Conservation (phyloP, 257 asterid species). For the Haberlea rhodopensis region DNA sequence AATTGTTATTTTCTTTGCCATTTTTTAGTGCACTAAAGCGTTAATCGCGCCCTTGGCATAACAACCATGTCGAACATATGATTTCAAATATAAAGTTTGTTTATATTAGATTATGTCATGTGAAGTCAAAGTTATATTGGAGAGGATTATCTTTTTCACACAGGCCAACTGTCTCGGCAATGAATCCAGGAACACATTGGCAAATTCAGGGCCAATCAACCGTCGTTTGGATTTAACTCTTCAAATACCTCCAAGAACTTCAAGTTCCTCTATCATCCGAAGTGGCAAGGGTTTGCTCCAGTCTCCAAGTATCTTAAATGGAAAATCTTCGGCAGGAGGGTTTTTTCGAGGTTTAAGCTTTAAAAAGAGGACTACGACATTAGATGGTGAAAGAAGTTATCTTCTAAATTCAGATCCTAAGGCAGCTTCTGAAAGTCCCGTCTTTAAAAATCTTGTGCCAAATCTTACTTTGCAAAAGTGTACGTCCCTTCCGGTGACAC, state of each 20-base stretch:
- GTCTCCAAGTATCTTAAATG: constrained; percentile 35
- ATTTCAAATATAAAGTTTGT: not conserved
- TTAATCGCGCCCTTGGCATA: not conserved
- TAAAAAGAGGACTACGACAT: constrained; percentile 38
- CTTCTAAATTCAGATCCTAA: constrained; percentile 56
- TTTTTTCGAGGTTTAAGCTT: constrained; percentile 68
- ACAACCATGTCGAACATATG: not conserved
- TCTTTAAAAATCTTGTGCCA: constrained; percentile 36
- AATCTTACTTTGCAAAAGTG: constrained; percentile 52
- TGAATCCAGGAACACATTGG: constrained; percentile 27
- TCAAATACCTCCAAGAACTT: constrained; percentile 66
- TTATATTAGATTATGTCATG: constrained; percentile 7
- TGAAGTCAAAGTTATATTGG: constrained; percentile 18
- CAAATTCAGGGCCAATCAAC: constrained; percentile 35
- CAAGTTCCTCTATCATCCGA: constrained; percentile 35
- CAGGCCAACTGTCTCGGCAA: constrained; percentile 43
- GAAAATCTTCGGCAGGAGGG: constrained; percentile 49
- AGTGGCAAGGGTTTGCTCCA: constrained; percentile 39
- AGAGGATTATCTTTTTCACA: constrained; percentile 2
- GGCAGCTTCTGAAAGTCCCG: constrained; percentile 53
- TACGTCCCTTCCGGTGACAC: constrained; percentile 78
- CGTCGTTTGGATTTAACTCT: constrained; percentile 54
- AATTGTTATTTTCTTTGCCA: no score
- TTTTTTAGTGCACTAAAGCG: not conserved
- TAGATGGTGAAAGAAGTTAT: constrained; percentile 65